A percentile compares a stretch with the other conserved stretches of the same genome.
Conservation (phyloP, 1,284 basidiomycete genomes). For the Xerocomus amazonicus region DNA sequence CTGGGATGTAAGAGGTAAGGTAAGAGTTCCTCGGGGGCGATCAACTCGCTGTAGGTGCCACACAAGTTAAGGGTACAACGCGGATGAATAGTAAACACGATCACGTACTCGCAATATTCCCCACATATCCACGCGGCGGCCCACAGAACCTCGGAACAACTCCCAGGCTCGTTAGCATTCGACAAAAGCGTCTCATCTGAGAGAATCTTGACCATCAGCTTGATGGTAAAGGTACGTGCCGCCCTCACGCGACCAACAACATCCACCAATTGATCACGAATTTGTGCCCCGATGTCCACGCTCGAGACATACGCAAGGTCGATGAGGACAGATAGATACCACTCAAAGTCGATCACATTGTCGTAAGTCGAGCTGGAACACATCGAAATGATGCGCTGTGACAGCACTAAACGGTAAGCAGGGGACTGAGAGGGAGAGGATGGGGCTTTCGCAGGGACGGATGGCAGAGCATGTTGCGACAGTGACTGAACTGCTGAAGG, state of each 20-base stretch:
- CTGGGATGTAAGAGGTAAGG: conserved; percentile 64
- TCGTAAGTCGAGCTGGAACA: conserved; percentile 82
- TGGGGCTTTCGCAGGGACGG: conserved; percentile 38
- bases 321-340: conserved; percentile 92
- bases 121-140: conserved; percentile 96
- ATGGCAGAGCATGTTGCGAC: conserved; percentile 44
- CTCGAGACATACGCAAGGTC: conserved; percentile 85
- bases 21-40: conserved; percentile 67
- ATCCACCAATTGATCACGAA: conserved; percentile 84
- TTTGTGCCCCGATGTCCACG: conserved; percentile 69
- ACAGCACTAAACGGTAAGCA: conserved; percentile 80
- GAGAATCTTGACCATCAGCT: conserved; percentile 76
- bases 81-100: background rate
- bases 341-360: conserved; percentile 90
- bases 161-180: conserved; percentile 56
- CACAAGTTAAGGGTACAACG: conserved; percentile 7
- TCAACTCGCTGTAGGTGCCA: conserved; percentile 51
- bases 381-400: conserved; percentile 78
- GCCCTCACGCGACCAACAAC: conserved; percentile 80
- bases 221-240: conserved; percentile 75
- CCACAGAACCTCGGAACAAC: conserved; percentile 80
- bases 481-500: conserved; percentile 64
- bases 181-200: conserved; percentile 71
- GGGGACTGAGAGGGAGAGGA: conserved; percentile 61
- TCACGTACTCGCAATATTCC: conserved; percentile 79